Conservation (phyloP, 2,329 filamentous ascomycete genomes). For the Epichloe scottii region DNA sequence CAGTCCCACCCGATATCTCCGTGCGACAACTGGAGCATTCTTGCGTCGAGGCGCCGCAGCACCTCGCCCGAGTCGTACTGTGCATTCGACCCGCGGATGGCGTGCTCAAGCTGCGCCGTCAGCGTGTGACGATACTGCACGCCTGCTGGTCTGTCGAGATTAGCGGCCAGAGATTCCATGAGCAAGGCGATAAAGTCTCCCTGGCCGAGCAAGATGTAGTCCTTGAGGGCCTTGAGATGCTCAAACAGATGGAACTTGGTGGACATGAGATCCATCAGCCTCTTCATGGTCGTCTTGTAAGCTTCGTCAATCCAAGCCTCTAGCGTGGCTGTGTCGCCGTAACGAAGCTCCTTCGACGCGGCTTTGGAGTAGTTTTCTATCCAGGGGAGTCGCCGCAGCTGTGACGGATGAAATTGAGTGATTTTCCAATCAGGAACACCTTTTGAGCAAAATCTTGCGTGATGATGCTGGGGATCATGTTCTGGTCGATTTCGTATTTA, state of each 20-base stretch:
- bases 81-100: constrained; percentile 91
- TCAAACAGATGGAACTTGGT: constrained; percentile 91
- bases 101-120: constrained; percentile 95
- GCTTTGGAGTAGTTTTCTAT: constrained; percentile 91
- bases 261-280: constrained; percentile 85
- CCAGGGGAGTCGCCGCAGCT: constrained; percentile 88
- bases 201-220: constrained; percentile 86
- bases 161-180: constrained; percentile 90
- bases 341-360: constrained; percentile 80
- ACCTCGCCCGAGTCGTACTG: constrained; percentile 92
- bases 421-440: constrained; percentile 94
- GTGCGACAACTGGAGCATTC: constrained; percentile 92
- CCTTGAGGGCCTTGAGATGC: constrained; percentile 82
- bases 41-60: constrained; percentile 81
- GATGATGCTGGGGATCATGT: constrained; percentile 88
- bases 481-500: constrained; percentile 77
- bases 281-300: constrained; percentile 95
- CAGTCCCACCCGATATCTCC: constrained; percentile 99
- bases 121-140: constrained; percentile 93
- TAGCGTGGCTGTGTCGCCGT: constrained; percentile 84
- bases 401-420: constrained; percentile 93
- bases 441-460: constrained; percentile 90
- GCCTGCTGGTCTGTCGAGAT: constrained; percentile 89
- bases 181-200: constrained; percentile 94
- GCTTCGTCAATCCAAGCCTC: constrained; percentile 93